These are phyloP conservation scores for Croton setiger DNA, from an alignment of 441 rosid species.

Conservation along the genomic window DNA sequence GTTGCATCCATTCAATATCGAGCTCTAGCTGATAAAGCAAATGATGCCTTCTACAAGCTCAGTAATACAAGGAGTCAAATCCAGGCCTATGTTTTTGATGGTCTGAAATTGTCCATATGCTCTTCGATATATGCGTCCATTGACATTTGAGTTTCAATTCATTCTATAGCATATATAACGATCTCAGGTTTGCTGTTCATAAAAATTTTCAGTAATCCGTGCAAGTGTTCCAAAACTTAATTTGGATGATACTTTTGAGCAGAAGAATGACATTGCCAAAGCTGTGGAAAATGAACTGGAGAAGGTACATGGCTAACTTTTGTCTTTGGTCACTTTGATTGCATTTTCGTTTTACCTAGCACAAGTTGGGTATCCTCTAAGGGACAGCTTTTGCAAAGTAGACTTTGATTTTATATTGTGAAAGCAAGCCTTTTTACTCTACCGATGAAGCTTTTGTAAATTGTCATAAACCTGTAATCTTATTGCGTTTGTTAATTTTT, in stretches of 20 bases:
- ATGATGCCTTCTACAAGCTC: slow-evolving; percentile 66
- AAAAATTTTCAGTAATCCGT: slow-evolving; percentile 23
- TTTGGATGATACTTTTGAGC: slow-evolving; percentile 31
- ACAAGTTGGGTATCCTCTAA: background rate
- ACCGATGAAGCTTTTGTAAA: background rate
- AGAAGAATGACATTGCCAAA: slow-evolving; percentile 36
- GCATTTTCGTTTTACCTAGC: background rate
- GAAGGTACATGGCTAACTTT: slow-evolving; percentile 17
- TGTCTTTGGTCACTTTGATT: background rate
- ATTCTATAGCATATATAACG: background rate
- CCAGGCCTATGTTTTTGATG: slow-evolving; percentile 74
- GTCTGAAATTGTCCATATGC: slow-evolving; percentile 20
- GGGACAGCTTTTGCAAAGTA: background rate
- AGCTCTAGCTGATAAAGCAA: slow-evolving; percentile 53
- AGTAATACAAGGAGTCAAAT: slow-evolving; percentile 64
- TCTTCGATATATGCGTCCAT: background rate
- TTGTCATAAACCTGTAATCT: background rate
- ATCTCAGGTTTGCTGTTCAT: background rate
- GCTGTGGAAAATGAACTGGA: slow-evolving; percentile 35
- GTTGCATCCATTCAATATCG: slow-evolving; percentile 80
- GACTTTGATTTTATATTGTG: background rate
- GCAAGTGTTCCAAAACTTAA: slow-evolving; percentile 31
- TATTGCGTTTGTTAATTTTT: background rate
- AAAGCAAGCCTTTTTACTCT: background rate
- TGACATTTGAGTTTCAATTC: background rate